Evolutionary conservation across 225 moss, liverwort and hornwort genomes (phyloP), one percentile per base, ranked within the genome.

Genomic region (Polytrichum commune): DNA sequence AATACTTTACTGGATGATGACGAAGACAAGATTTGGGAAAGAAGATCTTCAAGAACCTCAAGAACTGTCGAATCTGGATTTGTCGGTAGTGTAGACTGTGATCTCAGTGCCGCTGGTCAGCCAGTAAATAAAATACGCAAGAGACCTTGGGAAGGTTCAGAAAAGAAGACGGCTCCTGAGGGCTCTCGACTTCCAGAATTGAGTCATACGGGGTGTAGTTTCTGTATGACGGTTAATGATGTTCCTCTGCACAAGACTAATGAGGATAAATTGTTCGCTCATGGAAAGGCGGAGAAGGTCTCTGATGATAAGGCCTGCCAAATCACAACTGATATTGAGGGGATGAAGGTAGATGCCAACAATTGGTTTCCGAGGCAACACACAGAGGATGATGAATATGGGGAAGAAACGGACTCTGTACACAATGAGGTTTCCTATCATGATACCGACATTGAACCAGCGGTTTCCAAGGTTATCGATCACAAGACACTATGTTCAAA

Each of bases 1-100:
- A 16, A 66, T 66, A 66, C 4, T 66, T 66, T 66, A 46, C 22
- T 53, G 46, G 66, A 53, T 13, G n/a, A 29, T 65, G 65, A 27
- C 2, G 23, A 66, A 66, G 46, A 66, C 24, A 66, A 35, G 38
- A 38, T 30, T 25, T 35, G 33, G 38, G 30, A 53, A 13, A 38
- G 8, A 24, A 66, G 0, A 66, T 10, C 10, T 33, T 53, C 38
- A 23, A 66, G 33, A 33, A 13, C 33, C 20, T 66, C 33, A 22
- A 23, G 66, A 19, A 22, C 13, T 9, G 38, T 66, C n/a, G 66
- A 66, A 66, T 24, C 24, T 53, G 46, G 66, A 19, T 23, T 25
- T 6, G 66, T 66, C 22, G 46, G 24, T 53, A 20, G n/a, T n/a
- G 35, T 66, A 16, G 38, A 30, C 10, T 66, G 23, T 38, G 66